These are phyloP conservation scores for Thelephora aurantiotincta DNA, from an alignment of 768 basidiomycete species.

Conservation along the genomic window DNA sequence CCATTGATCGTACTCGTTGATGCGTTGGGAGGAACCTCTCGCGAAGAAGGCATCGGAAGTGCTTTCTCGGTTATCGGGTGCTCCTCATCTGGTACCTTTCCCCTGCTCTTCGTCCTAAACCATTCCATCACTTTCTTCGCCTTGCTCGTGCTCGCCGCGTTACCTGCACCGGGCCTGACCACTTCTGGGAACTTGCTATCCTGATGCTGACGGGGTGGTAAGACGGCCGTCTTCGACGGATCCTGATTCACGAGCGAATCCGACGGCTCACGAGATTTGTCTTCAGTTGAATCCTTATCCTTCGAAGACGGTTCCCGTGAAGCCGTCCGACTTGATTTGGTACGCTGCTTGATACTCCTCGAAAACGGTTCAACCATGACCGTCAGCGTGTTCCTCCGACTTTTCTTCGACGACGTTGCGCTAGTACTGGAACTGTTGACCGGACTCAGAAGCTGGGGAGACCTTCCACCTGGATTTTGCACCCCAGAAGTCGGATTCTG, in stretches of 20 bases:
- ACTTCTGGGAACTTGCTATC: conserved; percentile 15
- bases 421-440: conserved; percentile 14
- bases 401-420: conserved; percentile 33
- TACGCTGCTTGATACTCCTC: conserved; percentile 28
- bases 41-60: conserved; percentile 1
- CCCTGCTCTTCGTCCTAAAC: conserved; percentile 72
- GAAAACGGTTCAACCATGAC: conserved; percentile 75
- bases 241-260: conserved; percentile 8
- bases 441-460: conserved; percentile 21
- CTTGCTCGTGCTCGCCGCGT: conserved; percentile 70
- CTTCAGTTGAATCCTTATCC: conserved; percentile 18
- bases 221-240: conserved; percentile 5
- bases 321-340: conserved; percentile 9
- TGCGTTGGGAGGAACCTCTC: conserved; percentile 2
- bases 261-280: conserved; percentile 8
- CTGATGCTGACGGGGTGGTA: conserved; percentile 6
- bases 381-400: conserved; percentile 69
- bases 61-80: conserved; percentile 11
- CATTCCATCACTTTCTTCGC: conserved; percentile 97
- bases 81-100: conserved; percentile 18
- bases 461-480: background rate
- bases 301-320: conserved; percentile 15
- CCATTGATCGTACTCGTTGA: conserved; percentile 6
- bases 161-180: conserved; percentile 18
- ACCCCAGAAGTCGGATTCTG: background rate